phyloP scores from a whole-genome alignment of 805 yeast species.

The Candida vaughaniae region DNA sequence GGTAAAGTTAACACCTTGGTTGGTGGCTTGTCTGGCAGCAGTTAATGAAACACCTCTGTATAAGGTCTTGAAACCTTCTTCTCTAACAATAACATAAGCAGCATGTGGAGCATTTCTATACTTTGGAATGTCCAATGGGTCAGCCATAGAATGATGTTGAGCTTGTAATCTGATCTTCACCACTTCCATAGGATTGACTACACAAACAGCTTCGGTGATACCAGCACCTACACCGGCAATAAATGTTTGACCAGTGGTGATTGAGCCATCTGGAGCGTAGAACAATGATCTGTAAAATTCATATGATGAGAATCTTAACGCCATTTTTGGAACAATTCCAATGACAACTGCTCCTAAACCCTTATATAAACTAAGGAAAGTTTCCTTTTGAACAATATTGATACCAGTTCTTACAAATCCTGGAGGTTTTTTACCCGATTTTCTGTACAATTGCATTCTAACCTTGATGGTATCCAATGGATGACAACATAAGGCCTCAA shows the following conservation, averaged over 20 bases:
- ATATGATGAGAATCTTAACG: slow-evolving; percentile 91
- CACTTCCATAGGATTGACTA: slow-evolving; percentile 97
- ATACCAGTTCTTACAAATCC: slow-evolving; percentile 85
- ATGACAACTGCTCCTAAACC: slow-evolving; percentile 96
- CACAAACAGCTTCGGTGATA: slow-evolving; percentile 89
- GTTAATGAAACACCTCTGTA: slow-evolving; percentile 95
- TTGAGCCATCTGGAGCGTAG: slow-evolving; percentile 60
- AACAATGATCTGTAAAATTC: slow-evolving; percentile 79
- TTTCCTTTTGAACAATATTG: slow-evolving; percentile 74
- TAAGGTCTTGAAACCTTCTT: slow-evolving; percentile 86
- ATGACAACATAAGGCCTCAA: slow-evolving; percentile 97
- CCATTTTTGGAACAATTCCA: slow-evolving; percentile 98
- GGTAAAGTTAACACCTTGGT: slow-evolving; percentile 98
- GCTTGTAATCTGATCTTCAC: slow-evolving; percentile 96
- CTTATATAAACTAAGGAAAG: slow-evolving; percentile 83
- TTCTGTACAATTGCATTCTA: slow-evolving; percentile 88
- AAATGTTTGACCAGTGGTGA: slow-evolving; percentile 74
- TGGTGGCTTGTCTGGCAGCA: slow-evolving; percentile 96
- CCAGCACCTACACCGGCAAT: slow-evolving; percentile 97
- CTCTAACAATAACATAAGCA: slow-evolving; percentile 74
- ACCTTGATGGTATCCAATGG: slow-evolving; percentile 98
- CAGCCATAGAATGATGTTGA: slow-evolving; percentile 86
- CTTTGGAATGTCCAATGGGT: slow-evolving; percentile 77
- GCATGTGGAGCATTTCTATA: slow-evolving; percentile 94
- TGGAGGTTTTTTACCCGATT: slow-evolving; percentile 71